Conservation (phyloP, 208 protist species). For the Naegleria gruberi region DNA sequence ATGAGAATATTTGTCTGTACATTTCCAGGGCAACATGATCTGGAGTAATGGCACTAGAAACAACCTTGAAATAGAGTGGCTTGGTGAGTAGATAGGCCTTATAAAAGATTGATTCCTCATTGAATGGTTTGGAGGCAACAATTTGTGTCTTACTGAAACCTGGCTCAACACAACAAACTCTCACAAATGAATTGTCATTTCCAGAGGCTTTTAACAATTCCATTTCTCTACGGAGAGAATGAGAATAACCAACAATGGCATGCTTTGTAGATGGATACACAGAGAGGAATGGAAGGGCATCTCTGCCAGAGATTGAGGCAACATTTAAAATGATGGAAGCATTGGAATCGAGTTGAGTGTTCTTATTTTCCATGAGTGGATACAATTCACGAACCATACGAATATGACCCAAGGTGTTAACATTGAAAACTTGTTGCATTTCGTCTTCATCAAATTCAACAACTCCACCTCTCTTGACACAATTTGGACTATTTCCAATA, state of each 20-base stretch:
- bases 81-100: too few species aligned
- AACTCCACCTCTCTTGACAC: not conserved
- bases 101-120: too few species aligned
- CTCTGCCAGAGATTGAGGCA: not conserved
- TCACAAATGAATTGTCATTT: too few species aligned
- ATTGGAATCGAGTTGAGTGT: too few species aligned
- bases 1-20: too few species aligned
- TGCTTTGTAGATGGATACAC: not conserved
- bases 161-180: not conserved
- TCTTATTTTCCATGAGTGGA: not conserved
- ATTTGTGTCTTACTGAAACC: not conserved
- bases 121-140: not conserved
- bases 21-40: too few species aligned
- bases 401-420: not conserved
- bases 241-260: not conserved
- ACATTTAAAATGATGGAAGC: not conserved
- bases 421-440: not conserved
- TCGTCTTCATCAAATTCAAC: not conserved
- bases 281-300: not conserved
- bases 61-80: too few species aligned
- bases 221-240: not conserved
- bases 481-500: not conserved
- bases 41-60: too few species aligned
- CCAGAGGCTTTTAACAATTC: not conserved
- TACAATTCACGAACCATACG: not conserved